Conservation (phyloP, 1,284 basidiomycete species). For the Mycosarcoma maydis region DNA sequence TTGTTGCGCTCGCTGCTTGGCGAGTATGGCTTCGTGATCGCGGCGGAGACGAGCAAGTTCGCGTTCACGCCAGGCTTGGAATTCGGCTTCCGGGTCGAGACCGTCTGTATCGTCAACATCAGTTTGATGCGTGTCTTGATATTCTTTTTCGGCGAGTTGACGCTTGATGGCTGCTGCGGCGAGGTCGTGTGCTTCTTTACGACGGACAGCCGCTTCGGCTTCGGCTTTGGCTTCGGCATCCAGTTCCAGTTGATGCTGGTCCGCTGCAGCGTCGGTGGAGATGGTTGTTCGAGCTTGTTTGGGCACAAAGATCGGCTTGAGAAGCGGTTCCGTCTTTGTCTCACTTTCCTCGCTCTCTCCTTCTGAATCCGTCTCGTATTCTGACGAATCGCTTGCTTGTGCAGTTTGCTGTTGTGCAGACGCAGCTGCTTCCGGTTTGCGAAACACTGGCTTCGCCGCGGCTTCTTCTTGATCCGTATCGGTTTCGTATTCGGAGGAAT, state of each 20-base stretch:
- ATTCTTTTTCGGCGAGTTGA: slow-evolving; percentile 87
- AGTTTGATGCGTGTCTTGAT: slow-evolving; percentile 75
- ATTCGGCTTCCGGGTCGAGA: slow-evolving; percentile 87
- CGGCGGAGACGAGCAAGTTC: slow-evolving; percentile 89
- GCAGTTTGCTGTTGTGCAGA: slow-evolving; percentile 1
- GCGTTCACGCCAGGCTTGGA: slow-evolving; percentile 92
- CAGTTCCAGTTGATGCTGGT: slow-evolving; percentile 7
- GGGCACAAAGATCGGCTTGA: slow-evolving; percentile 88
- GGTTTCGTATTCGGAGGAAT: slow-evolving; percentile 69
- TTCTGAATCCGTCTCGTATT: slow-evolving; percentile 73
- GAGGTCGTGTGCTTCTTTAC: slow-evolving; percentile 82
- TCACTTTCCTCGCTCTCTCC: slow-evolving; percentile 67
- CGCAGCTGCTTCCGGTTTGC: slow-evolving; percentile 22
- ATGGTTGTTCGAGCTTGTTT: slow-evolving; percentile 73
- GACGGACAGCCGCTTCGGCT: slow-evolving; percentile 75
- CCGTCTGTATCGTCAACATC: slow-evolving; percentile 97
- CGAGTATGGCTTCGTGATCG: slow-evolving; percentile 84
- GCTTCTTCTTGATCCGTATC: slow-evolving; percentile 69
- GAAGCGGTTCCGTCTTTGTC: slow-evolving; percentile 71
- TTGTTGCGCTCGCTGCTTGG: slow-evolving; percentile 81
- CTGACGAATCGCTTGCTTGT: slow-evolving; percentile 45
- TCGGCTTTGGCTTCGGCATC: slow-evolving; percentile 76
- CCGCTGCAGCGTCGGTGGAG: slow-evolving; percentile 2
- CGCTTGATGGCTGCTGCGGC: slow-evolving; percentile 86
- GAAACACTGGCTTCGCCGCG: slow-evolving; percentile 42